Conservation (phyloP, 1,284 basidiomycete species). For the Vanrija pseudolonga region DNA sequence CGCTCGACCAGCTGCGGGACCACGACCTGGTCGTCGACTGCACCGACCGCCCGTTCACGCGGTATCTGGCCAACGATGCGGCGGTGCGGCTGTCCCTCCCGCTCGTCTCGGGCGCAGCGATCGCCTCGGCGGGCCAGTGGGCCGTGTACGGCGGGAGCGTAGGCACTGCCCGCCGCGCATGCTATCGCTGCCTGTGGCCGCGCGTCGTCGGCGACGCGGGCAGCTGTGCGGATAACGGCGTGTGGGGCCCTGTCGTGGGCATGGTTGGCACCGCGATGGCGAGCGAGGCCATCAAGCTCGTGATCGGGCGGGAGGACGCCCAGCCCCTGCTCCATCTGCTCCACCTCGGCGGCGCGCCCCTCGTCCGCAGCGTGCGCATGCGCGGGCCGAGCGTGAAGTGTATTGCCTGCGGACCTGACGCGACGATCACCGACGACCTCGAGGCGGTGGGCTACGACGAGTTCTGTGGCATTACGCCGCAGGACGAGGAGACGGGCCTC, state of each 20-base stretch:
- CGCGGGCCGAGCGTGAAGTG: conserved; percentile 54
- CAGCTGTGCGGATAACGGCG: conserved; percentile 83
- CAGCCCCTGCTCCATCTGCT: conserved; percentile 29
- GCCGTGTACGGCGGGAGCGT: conserved; percentile 61
- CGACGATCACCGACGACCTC: conserved; percentile 26
- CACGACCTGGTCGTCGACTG: conserved; percentile 88
- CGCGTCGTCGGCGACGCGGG: conserved; percentile 54
- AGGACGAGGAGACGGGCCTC: conserved; percentile 18
- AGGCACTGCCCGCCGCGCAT: conserved; percentile 63
- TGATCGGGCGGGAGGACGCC: conserved; percentile 66
- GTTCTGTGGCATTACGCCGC: conserved; percentile 62
- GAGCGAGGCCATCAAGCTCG: conserved; percentile 77
- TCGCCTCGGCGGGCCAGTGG: conserved; percentile 86
- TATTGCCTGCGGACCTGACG: conserved; percentile 34
- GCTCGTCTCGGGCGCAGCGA: conserved; percentile 88
- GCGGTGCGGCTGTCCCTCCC: conserved; percentile 70
- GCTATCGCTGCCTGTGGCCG: conserved; percentile 93
- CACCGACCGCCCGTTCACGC: conserved; percentile 87
- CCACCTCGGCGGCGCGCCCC: conserved; percentile 48
- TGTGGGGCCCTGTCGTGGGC: conserved; percentile 85
- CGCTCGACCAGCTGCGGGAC: conserved; percentile 57
- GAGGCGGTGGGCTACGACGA: conserved; percentile 62
- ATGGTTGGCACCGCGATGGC: conserved; percentile 90
- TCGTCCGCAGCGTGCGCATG: conserved; percentile 78
- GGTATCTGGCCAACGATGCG: conserved; percentile 90